phyloP scores from a whole-genome alignment of 2,329 filamentous ascomycete genomes.

The Curvularia verruculosa region DNA sequence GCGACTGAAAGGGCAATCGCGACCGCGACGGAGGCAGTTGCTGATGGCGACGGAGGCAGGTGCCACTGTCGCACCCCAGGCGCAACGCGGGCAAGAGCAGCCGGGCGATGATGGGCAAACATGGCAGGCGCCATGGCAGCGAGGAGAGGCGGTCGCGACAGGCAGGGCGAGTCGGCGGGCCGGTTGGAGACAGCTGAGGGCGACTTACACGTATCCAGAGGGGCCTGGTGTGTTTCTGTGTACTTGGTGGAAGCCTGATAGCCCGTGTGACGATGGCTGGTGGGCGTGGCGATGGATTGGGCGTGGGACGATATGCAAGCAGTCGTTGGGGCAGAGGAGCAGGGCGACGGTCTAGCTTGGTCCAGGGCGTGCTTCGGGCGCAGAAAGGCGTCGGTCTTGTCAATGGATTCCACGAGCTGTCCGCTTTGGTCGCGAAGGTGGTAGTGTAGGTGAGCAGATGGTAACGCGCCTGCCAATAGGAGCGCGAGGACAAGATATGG shows the following conservation, averaged over 20 bases:
- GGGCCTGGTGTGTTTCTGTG: conserved; percentile 1
- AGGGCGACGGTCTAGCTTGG: conserved; percentile 14
- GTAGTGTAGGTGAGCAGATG: conserved; percentile 8
- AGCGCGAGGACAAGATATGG: conserved; percentile 18
- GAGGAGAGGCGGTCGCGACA: not conserved
- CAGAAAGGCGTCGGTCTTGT: conserved; percentile 19
- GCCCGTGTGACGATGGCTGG: conserved; percentile 22
- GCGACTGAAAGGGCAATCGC: not conserved
- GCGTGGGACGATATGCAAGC: conserved; percentile 24
- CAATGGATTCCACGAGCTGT: conserved; percentile 11
- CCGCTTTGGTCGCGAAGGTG: conserved; percentile 9
- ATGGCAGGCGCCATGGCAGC: conserved; percentile 12
- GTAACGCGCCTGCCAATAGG: conserved; percentile 19
- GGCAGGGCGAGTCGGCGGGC: not conserved
- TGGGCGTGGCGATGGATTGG: conserved; percentile 9
- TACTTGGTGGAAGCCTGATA: conserved; percentile 7
- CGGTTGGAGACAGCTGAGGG: not conserved
- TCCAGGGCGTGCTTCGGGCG: conserved; percentile 19
- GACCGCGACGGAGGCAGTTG: not conserved
- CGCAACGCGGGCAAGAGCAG: not conserved
- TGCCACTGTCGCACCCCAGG: conserved; percentile 8
- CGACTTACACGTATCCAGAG: not conserved
- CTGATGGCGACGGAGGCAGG: not conserved
- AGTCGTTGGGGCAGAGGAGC: conserved; percentile 14
- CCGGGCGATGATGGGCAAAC: conserved; percentile 2